These are phyloP conservation scores for Arthrobotrys musiformis DNA, from an alignment of 2,329 filamentous ascomycete species.

Conservation along the genomic window DNA sequence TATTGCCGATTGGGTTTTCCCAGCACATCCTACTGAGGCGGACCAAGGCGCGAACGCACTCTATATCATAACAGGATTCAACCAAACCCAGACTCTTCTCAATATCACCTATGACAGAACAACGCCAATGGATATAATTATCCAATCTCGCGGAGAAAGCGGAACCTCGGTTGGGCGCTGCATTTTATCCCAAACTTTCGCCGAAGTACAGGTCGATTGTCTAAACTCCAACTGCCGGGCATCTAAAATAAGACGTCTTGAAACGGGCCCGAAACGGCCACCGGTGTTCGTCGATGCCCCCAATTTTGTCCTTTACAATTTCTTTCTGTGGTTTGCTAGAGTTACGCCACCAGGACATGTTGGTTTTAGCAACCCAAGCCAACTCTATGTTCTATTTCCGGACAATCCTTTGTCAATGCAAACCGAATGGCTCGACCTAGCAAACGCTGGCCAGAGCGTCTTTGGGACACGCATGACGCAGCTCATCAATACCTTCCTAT, in stretches of 20 bases:
- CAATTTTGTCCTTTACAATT: constrained; percentile 8
- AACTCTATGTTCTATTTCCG: constrained; percentile 41
- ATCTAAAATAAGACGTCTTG: constrained; percentile 32
- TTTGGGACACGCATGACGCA: constrained; percentile 43
- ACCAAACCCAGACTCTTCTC: constrained; percentile 21
- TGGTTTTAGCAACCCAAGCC: constrained; percentile 42
- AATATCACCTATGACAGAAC: constrained; percentile 36
- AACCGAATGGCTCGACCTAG: constrained; percentile 25
- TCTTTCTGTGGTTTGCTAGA: constrained; percentile 37
- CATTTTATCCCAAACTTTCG: constrained; percentile 37
- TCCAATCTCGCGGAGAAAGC: constrained; percentile 21
- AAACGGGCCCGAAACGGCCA: constrained; percentile 28
- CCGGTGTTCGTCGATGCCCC: constrained; percentile 33
- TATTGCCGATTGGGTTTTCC: constrained; percentile 28
- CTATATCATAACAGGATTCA: constrained; percentile 32
- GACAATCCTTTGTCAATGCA: constrained; percentile 36
- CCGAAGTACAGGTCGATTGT: constrained; percentile 31
- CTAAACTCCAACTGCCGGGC: constrained; percentile 27
- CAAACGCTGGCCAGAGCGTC: constrained; percentile 1
- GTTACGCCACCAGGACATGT: constrained; percentile 37
- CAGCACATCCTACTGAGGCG: neutral
- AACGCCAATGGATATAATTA: constrained; percentile 32
- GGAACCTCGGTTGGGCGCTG: constrained; percentile 26
- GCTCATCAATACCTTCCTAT: constrained; percentile 41
- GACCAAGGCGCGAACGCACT: constrained; percentile 16